phyloP scores from a whole-genome alignment of 768 basidiomycete species.

The Kondoa subrosea region DNA sequence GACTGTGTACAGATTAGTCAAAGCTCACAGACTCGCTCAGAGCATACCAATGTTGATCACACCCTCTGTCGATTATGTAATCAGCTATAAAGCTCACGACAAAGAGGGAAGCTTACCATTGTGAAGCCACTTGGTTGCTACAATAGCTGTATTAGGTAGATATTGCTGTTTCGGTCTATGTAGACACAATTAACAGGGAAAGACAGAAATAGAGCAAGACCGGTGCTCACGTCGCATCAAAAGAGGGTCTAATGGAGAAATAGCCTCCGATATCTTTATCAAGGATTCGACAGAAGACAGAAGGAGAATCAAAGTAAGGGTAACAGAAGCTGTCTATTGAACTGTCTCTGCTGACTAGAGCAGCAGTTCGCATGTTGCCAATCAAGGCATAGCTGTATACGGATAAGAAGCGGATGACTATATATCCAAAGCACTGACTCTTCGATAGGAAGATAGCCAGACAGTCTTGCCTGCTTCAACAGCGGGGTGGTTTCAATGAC shows the following conservation, averaged over 20 bases:
- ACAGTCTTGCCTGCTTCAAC: not conserved
- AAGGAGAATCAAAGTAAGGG: constrained; percentile 21
- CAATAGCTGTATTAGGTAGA: constrained; percentile 22
- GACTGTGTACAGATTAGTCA: too few species aligned
- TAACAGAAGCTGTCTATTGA: constrained; percentile 20
- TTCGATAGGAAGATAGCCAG: constrained; percentile 8
- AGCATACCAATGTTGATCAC: not conserved
- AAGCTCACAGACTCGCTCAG: too few species aligned
- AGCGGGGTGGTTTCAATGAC: not conserved
- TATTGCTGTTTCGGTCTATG: constrained; percentile 27
- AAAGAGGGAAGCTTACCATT: not conserved
- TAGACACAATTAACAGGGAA: too few species aligned
- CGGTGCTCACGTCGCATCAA: too few species aligned
- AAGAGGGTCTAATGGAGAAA: constrained; percentile 21
- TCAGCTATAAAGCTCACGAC: not conserved
- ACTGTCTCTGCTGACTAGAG: constrained; percentile 17
- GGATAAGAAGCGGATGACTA: not conserved
- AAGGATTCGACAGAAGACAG: constrained; percentile 23
- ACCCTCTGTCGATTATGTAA: fast-evolving
- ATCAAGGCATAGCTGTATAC: constrained; percentile 8
- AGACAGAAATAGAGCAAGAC: too few species aligned
- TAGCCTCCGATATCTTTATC: constrained; percentile 29
- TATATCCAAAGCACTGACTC: not conserved
- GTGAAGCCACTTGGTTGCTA: constrained; percentile 26
- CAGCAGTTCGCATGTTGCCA: constrained; percentile 20